phyloP scores from a whole-genome alignment of 2,329 filamentous ascomycete species.

The Epicoccum nigrum region DNA sequence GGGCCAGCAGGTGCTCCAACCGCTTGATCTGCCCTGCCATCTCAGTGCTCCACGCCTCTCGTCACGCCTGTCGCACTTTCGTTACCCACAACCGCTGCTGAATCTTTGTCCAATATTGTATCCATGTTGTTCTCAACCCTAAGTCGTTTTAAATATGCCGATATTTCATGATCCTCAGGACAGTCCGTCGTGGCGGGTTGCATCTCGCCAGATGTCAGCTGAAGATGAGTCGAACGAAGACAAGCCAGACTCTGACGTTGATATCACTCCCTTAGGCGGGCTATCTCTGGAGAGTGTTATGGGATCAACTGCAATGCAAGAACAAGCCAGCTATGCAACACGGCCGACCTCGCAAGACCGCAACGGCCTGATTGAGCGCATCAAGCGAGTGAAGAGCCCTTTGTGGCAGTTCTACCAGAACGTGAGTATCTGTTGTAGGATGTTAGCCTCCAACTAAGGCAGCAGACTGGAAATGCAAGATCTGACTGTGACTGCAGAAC shows the following conservation, averaged over 20 bases:
- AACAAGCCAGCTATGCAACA: slow-evolving; percentile 28
- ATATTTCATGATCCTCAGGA: slow-evolving; percentile 49
- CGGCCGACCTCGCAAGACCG: slow-evolving; percentile 60
- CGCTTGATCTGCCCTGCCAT: slow-evolving; percentile 33
- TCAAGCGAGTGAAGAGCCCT: slow-evolving; percentile 80
- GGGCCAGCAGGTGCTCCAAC: slow-evolving; percentile 43
- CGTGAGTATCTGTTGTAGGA: slow-evolving; percentile 47
- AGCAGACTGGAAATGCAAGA: too few relatives aligned
- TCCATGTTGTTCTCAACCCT: slow-evolving; percentile 34
- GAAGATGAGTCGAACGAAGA: slow-evolving; percentile 24
- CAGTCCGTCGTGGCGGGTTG: slow-evolving; percentile 28
- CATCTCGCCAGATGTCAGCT: slow-evolving; percentile 22
- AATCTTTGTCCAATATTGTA: slow-evolving; percentile 12
- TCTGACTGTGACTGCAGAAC: slow-evolving; percentile 30
- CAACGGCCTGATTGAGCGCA: slow-evolving; percentile 78
- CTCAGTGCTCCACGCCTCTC: slow-evolving; percentile 27
- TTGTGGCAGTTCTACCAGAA: slow-evolving; percentile 69
- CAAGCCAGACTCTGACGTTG: slow-evolving; percentile 14
- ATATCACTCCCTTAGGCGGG: slow-evolving; percentile 14
- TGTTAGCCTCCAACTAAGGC: too few relatives aligned
- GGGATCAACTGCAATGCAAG: slow-evolving; percentile 10
- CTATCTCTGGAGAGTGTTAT: slow-evolving; percentile 13
- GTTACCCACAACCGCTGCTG: slow-evolving; percentile 1
- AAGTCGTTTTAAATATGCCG: slow-evolving; percentile 40
- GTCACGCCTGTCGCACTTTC: slow-evolving; percentile 15